These are phyloP conservation scores for Trypanosoma grayi DNA, from an alignment of 208 protist genomes.

Conservation along the genomic window DNA sequence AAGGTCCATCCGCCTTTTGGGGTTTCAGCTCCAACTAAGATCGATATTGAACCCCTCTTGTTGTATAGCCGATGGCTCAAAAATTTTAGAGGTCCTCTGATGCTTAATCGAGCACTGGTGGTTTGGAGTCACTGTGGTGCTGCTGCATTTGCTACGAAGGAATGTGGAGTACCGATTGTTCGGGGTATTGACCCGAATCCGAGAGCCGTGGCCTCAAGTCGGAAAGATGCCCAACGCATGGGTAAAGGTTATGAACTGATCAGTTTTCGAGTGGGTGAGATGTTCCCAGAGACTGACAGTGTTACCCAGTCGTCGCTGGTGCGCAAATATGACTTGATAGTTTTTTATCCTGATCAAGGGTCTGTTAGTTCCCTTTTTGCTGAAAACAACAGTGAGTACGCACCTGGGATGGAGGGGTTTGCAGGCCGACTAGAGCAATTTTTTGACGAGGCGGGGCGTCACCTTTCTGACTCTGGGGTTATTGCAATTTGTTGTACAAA, in stretches of 20 bases:
- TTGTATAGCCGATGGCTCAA: slow-evolving; percentile 69
- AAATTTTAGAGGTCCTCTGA: slow-evolving; percentile 65
- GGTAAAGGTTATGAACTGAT: slow-evolving; percentile 40
- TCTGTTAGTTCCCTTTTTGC: slow-evolving; percentile 42
- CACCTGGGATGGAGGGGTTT: slow-evolving; percentile 52
- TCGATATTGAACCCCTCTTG: slow-evolving; percentile 68
- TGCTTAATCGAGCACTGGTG: slow-evolving; percentile 67
- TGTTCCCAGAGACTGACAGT: slow-evolving; percentile 41
- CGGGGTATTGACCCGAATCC: slow-evolving; percentile 69
- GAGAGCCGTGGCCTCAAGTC: slow-evolving; percentile 43
- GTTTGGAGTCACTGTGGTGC: slow-evolving; percentile 53
- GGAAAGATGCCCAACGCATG: slow-evolving; percentile 43
- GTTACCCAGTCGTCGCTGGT: not conserved
- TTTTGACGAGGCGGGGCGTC: slow-evolving; percentile 63
- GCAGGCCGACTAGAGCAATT: slow-evolving; percentile 75
- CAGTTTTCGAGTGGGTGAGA: slow-evolving; percentile 75
- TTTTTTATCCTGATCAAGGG: slow-evolving; percentile 78
- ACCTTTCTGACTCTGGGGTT: slow-evolving; percentile 74
- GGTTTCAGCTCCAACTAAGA: slow-evolving; percentile 39
- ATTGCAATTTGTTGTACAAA: slow-evolving; percentile 83
- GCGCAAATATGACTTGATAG: slow-evolving; percentile 64
- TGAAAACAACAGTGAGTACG: slow-evolving; percentile 38
- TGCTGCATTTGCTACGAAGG: slow-evolving; percentile 45
- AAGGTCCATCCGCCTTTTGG: slow-evolving; percentile 75
- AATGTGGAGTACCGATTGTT: slow-evolving; percentile 77